These are phyloP conservation scores for Argentina anserina DNA, from an alignment of 306 rosid genomes.

Conservation along the genomic window DNA sequence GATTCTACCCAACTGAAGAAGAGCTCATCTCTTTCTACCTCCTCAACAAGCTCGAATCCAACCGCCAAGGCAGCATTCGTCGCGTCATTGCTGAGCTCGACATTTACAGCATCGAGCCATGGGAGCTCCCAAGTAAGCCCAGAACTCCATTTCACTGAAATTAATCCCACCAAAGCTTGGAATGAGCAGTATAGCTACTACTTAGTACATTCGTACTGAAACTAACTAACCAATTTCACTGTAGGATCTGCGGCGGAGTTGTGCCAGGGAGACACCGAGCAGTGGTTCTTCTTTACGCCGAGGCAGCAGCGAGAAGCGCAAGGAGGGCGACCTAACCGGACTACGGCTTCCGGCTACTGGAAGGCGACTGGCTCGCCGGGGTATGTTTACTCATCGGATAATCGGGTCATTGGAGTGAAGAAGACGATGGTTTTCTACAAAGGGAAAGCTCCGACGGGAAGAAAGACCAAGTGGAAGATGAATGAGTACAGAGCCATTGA, in stretches of 20 bases:
- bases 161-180: background rate
- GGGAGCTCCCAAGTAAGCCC: constrained; percentile 61
- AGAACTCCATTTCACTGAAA: background rate
- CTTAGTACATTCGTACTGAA: background rate
- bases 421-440: constrained; percentile 82
- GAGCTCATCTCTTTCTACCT: constrained; percentile 73
- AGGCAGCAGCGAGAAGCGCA: constrained; percentile 73
- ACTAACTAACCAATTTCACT: background rate
- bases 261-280: constrained; percentile 72
- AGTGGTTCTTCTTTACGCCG: constrained; percentile 81
- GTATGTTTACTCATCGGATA: constrained; percentile 65
- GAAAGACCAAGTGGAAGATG: constrained; percentile 90
- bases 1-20: constrained; percentile 87
- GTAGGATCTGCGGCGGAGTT: constrained; percentile 62
- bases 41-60: constrained; percentile 51
- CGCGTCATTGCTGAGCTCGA: constrained; percentile 57
- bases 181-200: background rate
- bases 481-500: constrained; percentile 80
- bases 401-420: constrained; percentile 59
- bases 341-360: constrained; percentile 79
- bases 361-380: constrained; percentile 89
- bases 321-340: constrained; percentile 81
- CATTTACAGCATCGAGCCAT: constrained; percentile 64
- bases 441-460: constrained; percentile 82
- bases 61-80: constrained; percentile 15